Evolutionary conservation across 805 yeast genomes (phyloP).

Genomic region (Candida coquimbonensis): DNA sequence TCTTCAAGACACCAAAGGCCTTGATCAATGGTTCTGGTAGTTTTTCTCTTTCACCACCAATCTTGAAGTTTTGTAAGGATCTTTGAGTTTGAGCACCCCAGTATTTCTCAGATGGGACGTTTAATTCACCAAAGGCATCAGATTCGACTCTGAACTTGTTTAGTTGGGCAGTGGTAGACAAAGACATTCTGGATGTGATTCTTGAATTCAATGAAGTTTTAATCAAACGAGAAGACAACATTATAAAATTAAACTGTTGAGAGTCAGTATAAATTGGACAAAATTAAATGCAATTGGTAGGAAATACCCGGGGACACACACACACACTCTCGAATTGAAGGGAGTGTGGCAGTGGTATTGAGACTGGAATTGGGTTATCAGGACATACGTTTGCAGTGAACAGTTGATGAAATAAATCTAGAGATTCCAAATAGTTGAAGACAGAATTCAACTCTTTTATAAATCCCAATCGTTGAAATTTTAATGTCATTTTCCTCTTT

Average conservation of each 20-base stretch:
- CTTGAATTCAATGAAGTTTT: conserved; percentile 5
- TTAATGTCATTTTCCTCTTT: too few relatives aligned
- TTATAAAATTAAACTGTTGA: not conserved
- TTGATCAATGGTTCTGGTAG: conserved; percentile 87
- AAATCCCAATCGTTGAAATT: too few relatives aligned
- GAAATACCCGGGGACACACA: too few relatives aligned
- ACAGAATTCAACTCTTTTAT: too few relatives aligned
- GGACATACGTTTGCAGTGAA: too few relatives aligned
- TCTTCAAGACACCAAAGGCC: conserved; percentile 91
- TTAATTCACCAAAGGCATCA: conserved; percentile 96
- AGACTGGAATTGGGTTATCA: too few relatives aligned
- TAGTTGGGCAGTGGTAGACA: conserved; percentile 1
- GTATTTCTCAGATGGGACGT: conserved; percentile 79
- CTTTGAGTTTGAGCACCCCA: conserved; percentile 99
- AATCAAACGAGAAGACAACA: conserved; percentile 6
- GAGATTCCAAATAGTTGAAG: too few relatives aligned
- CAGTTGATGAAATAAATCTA: too few relatives aligned
- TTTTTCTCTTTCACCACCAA: conserved; percentile 85
- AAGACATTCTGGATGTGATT: conserved; percentile 6
- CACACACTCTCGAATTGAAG: too few relatives aligned
- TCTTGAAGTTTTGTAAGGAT: conserved; percentile 88
- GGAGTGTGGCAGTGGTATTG: too few relatives aligned
- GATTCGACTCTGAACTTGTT: conserved; percentile 55
- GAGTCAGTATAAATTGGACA: too few relatives aligned
- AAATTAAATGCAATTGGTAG: too few relatives aligned